Conservation (phyloP, 345 rosid species). For the Acer yangbiense region DNA sequence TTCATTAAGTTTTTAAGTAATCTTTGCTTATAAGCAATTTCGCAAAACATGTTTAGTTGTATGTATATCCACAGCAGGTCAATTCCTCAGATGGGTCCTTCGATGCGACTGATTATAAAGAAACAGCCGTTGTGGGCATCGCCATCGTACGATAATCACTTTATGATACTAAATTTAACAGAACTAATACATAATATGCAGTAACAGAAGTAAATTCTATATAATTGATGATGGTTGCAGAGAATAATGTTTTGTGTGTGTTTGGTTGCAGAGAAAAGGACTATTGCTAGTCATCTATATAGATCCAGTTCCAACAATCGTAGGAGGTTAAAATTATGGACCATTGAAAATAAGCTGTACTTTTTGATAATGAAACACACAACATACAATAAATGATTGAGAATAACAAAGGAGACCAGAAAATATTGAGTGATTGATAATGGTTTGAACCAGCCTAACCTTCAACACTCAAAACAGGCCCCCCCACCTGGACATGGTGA, state of each 20-base stretch:
- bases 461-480: not conserved
- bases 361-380: not conserved
- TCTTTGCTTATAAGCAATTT: not conserved
- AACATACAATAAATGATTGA: constrained; percentile 12
- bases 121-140: constrained; percentile 1
- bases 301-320: not conserved
- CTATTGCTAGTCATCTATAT: not conserved
- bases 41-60: constrained; percentile 13
- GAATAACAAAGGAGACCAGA: constrained; percentile 5
- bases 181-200: not conserved
- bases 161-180: not conserved
- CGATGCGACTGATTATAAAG: constrained; percentile 4
- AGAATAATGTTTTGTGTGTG: not conserved
- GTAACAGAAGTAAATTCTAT: not conserved
- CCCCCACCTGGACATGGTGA: not conserved
- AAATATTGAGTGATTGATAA: constrained; percentile 8
- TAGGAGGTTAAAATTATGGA: not conserved
- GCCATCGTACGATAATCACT: constrained; percentile 11
- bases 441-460: constrained; percentile 7
- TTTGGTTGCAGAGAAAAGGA: not conserved
- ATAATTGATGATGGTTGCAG: not conserved
- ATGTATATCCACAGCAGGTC: constrained; percentile 15
- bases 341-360: not conserved
- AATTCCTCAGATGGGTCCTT: constrained; percentile 27
- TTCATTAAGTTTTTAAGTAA: not conserved